Evolutionary conservation across 495 filamentous ascomycete genomes (phyloP), one percentile per base, ranked within the genome.

Genomic region (Xylaria venustula): DNA sequence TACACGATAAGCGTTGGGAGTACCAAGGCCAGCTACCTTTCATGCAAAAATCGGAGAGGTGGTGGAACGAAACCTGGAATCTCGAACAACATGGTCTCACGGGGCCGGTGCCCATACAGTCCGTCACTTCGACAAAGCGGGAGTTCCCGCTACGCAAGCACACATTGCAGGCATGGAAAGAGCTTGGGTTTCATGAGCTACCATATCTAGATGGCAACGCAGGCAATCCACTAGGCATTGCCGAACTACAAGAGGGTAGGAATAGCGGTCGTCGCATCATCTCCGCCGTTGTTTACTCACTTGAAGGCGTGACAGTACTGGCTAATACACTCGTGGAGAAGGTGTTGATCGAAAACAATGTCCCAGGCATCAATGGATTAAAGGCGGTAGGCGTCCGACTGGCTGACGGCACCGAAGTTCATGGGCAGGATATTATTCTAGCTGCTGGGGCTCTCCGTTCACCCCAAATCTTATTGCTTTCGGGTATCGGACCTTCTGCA

Each of bases 401-500:
- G 42, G 60, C 47, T 7, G 36, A 64, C 48, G 72, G 72, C 11
- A 37, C 44, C 0, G 56, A 61, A 30, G 44, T 56, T 23, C 57
- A 26, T 7, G 62, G 62, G 7, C 25, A 12, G 37, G 82, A 87
- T 22, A 72, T 83, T 20, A 79, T 87, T 22, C 53, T 87, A 7
- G 76, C 75, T 3, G 73, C 74, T 15, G 84, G 84, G 3, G 75
- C 81, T 4, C 63, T 82, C 17, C 78, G 85, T 58, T 72, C 75
- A 0, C 83, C 84, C 6, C 78, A 83, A 46, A 69, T 86, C 36
- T 73, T 86, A 1, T 81, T 83, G 76, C 77, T 83, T 20, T 85
- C 82, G 2, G 84, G 83, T 9, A 79, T 87, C 53, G 83, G 83
- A 0, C 80, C 82, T 3, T 62, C 69, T 6, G 52, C 67, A 0